Evolutionary conservation across 805 yeast species (phyloP), one percentile per base, ranked within the genome.

Genomic region (Pichia californica): DNA sequence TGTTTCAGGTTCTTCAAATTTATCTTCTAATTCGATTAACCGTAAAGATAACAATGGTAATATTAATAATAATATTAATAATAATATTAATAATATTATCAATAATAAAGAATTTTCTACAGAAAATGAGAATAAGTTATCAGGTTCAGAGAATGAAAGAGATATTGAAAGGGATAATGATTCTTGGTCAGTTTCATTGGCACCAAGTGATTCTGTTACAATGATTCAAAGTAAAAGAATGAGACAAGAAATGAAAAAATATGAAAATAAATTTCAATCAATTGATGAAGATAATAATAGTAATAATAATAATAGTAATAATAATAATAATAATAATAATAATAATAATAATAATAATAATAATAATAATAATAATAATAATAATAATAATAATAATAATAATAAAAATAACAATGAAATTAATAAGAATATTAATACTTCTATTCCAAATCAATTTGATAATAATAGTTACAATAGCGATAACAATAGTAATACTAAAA

Each of bases 131-230:
- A n/a, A n/a, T n/a, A n/a, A n/a, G n/a, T n/a, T n/a, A n/a, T n/a
- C n/a, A n/a, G n/a, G n/a, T n/a, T n/a, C n/a, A n/a, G n/a, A 20
- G 33, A 15, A 15, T 9, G 14, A 38, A 4, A 23, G 4, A 31
- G 25, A 38, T 13, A 19, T 18, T 16, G 15, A 26, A 15, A 31
- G 29, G 20, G 47, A 31, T 21, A 29, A 29, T 23, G 36, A 39
- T 21, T 38, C 43, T n/a, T 43, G 41, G 41, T 31, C 40, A 7
- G 38, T 36, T 9, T 40, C 47, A 0, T 28, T 44, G 16, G 34
- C 44, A 10, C 50, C 56, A 34, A 44, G 49, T 36, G 48, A 52
- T 42, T 49, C 56, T 2, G 50, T 48, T 16, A 42, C 51, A 13
- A 40, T 41, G 40, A 46, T 46, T 21, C 33, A 36, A 36, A 28